These are phyloP conservation scores for Vicia villosa DNA, from an alignment of 306 rosid genomes.

Conservation along the genomic window DNA sequence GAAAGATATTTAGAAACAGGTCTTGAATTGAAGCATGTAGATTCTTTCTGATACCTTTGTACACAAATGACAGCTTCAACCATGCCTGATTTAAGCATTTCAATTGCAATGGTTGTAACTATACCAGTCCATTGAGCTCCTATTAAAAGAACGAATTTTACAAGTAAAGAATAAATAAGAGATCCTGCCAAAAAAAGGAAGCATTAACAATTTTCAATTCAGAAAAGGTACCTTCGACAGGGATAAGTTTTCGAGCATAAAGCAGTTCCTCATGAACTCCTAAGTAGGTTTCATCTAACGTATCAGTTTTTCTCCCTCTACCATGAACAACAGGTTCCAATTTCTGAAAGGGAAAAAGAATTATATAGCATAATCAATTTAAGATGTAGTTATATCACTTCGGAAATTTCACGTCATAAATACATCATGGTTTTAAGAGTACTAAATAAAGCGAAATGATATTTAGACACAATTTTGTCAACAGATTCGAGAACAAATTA, in stretches of 20 bases:
- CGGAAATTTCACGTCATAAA: conserved; percentile 2
- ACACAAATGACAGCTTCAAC: conserved; percentile 97
- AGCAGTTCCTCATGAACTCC: conserved; percentile 79
- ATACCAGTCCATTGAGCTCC: conserved; percentile 99
- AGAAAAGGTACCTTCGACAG: conserved; percentile 74
- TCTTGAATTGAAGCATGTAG: conserved; percentile 13
- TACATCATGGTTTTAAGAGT: conserved; percentile 8
- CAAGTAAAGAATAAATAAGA: neutral
- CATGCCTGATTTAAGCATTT: conserved; percentile 97
- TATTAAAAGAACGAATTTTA: conserved; percentile 38
- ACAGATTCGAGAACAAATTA: no score
- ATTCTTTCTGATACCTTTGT: conserved; percentile 63
- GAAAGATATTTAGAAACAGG: conserved; percentile 12
- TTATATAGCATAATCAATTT: conserved; percentile 24
- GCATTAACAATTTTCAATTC: conserved; percentile 13
- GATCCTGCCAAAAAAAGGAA: neutral
- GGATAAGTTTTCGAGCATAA: conserved; percentile 86
- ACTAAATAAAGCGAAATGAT: no score
- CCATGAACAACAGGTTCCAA: conserved; percentile 94
- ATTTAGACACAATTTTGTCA: no score
- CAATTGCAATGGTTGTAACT: conserved; percentile 92
- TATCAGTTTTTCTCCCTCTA: conserved; percentile 78
- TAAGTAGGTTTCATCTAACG: conserved; percentile 72
- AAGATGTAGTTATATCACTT: conserved; percentile 4
- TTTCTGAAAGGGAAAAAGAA: conserved; percentile 52